Evolutionary conservation across 2,329 filamentous ascomycete species (phyloP).

Genomic region (Cyphellophora europaea): DNA sequence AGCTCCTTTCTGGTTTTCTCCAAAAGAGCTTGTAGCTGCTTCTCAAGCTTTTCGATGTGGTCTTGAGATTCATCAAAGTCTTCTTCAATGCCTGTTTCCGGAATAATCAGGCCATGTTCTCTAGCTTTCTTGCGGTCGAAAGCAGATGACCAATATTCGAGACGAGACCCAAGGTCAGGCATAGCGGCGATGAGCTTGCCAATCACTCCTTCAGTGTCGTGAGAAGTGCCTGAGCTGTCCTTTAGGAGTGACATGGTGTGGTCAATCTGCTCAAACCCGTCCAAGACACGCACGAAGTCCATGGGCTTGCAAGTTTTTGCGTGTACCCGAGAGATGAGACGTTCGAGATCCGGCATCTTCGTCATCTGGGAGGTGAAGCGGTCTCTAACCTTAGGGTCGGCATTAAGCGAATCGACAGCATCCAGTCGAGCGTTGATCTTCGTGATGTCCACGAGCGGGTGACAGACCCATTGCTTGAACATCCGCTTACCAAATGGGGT

Average conservation of each 20-base stretch:
- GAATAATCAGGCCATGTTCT: slow-evolving; percentile 72
- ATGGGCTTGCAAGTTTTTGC: slow-evolving; percentile 82
- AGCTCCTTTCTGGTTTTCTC: slow-evolving; percentile 63
- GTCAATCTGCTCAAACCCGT: slow-evolving; percentile 96
- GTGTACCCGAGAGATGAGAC: slow-evolving; percentile 88
- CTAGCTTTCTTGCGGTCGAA: slow-evolving; percentile 77
- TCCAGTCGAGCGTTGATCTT: slow-evolving; percentile 92
- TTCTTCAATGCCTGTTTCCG: slow-evolving; percentile 76
- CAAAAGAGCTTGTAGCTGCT: slow-evolving; percentile 61
- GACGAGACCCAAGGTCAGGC: slow-evolving; percentile 67
- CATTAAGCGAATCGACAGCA: slow-evolving; percentile 86
- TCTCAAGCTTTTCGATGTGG: slow-evolving; percentile 64
- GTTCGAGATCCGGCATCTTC: slow-evolving; percentile 88
- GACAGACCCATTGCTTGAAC: slow-evolving; percentile 94
- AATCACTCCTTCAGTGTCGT: slow-evolving; percentile 63
- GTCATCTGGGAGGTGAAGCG: slow-evolving; percentile 80
- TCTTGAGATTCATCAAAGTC: slow-evolving; percentile 83
- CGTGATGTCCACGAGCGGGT: slow-evolving; percentile 75
- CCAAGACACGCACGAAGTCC: slow-evolving; percentile 86
- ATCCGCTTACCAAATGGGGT: slow-evolving; percentile 95
- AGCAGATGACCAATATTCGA: slow-evolving; percentile 82
- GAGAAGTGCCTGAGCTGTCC: slow-evolving; percentile 50
- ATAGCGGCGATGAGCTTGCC: slow-evolving; percentile 74
- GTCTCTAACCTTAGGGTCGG: slow-evolving; percentile 69
- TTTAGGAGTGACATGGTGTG: slow-evolving; percentile 78